A percentile compares a stretch with the other conserved stretches of the same genome.
Conservation (phyloP, 495 filamentous ascomycete genomes). For the Symbiotaphrina buchneri region DNA sequence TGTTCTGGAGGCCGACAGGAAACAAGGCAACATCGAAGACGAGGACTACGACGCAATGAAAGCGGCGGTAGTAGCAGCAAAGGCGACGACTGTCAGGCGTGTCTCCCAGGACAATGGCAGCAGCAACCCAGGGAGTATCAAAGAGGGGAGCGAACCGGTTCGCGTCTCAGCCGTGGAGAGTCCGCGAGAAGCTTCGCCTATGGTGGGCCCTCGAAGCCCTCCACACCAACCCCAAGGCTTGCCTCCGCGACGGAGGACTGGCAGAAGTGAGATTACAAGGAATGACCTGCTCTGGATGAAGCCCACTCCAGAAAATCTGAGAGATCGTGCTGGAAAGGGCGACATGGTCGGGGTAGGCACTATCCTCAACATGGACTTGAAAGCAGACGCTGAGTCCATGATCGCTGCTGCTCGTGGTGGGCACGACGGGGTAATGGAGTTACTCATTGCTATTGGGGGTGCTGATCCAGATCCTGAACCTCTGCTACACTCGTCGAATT, state of each 20-base stretch:
- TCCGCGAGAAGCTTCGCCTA: slow-evolving; percentile 37
- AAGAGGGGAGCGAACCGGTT: slow-evolving; percentile 29
- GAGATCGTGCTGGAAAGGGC: slow-evolving; percentile 59
- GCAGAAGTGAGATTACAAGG: slow-evolving; percentile 32
- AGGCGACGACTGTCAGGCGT: slow-evolving; percentile 9
- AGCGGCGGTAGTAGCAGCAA: slow-evolving; percentile 20
- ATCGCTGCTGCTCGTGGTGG: slow-evolving; percentile 84
- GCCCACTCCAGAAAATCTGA: slow-evolving; percentile 43
- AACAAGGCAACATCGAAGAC: no score
- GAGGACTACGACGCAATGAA: slow-evolving; percentile 31
- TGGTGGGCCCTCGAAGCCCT: slow-evolving; percentile 19
- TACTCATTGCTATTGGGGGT: slow-evolving; percentile 61
- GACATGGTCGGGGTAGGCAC: slow-evolving; percentile 59
- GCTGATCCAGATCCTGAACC: slow-evolving; percentile 64
- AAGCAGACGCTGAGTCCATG: slow-evolving; percentile 66
- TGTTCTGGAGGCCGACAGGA: slow-evolving; percentile 45
- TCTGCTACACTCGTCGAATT: slow-evolving; percentile 15
- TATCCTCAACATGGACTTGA: slow-evolving; percentile 52
- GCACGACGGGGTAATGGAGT: slow-evolving; percentile 64
- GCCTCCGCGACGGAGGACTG: slow-evolving; percentile 25
- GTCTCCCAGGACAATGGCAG: slow-evolving; percentile 15
- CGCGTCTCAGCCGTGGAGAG: slow-evolving; percentile 41
- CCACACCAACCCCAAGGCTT: slow-evolving; percentile 15
- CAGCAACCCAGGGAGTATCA: slow-evolving; percentile 18
- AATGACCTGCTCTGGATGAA: slow-evolving; percentile 41